These are phyloP conservation scores for Cavenderia fasciculata DNA, from an alignment of 78 protist genomes.

Conservation along the genomic window DNA sequence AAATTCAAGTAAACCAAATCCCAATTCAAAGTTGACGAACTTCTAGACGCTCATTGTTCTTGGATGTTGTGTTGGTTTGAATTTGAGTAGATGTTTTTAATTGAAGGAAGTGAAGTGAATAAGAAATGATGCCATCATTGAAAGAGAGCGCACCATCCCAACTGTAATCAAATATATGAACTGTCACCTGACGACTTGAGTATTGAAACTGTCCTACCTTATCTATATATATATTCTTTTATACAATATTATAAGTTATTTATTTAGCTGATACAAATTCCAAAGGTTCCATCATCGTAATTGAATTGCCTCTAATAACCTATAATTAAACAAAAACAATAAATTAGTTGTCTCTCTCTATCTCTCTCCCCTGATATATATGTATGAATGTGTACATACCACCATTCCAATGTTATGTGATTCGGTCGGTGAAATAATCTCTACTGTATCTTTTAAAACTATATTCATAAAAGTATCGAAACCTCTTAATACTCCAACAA, in stretches of 20 bases:
- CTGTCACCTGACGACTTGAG: no score
- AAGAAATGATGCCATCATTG: no score
- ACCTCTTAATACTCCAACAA: slow-evolving; percentile 91
- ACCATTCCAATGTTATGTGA: slow-evolving; percentile 84
- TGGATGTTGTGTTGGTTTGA: no score
- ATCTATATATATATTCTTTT: no score
- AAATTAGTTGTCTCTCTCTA: background rate
- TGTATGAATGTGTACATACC: slow-evolving; percentile 20
- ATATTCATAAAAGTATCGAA: slow-evolving; percentile 94
- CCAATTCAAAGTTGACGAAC: no score
- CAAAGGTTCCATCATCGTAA: slow-evolving; percentile 80
- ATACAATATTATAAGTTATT: no score
- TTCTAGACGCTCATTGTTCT: no score
- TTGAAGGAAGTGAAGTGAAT: no score
- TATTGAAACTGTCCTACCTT: no score
- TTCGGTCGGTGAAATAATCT: slow-evolving; percentile 73
- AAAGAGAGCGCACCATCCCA: no score
- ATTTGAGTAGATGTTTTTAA: no score
- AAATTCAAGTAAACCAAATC: no score
- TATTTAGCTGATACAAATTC: slow-evolving; percentile 18
- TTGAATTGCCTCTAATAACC: slow-evolving; percentile 81
- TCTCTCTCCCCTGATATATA: background rate
- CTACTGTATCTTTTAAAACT: slow-evolving; percentile 90
- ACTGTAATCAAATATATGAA: background rate
- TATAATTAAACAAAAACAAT: background rate